Percentiles rank a stretch among this genome's conserved stretches.
These are phyloP conservation scores for Sungouiozyma intestinalis DNA, from an alignment of 805 yeast genomes.

Conservation along the genomic window DNA sequence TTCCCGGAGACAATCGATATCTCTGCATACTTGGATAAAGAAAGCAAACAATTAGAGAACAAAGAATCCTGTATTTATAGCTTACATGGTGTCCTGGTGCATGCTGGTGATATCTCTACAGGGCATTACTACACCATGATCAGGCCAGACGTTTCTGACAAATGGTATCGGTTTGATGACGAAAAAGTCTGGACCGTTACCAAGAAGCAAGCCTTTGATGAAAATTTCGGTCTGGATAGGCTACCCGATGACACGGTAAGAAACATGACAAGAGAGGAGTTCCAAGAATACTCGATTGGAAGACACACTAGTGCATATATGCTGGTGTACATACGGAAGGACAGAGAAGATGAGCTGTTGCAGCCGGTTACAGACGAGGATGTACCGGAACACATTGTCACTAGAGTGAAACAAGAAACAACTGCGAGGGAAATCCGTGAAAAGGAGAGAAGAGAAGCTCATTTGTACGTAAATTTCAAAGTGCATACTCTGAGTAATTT, in stretches of 20 bases:
- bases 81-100: constrained; percentile 90
- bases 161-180: constrained; percentile 92
- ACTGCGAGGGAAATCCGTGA: constrained; percentile 43
- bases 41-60: constrained; percentile 22
- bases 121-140: constrained; percentile 96
- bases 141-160: constrained; percentile 57
- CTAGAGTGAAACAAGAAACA: constrained; percentile 52
- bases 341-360: constrained; percentile 45
- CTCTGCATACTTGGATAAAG: constrained; percentile 62
- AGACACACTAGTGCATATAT: constrained; percentile 93
- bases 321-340: constrained; percentile 82
- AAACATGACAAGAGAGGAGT: constrained; percentile 46
- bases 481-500: constrained; percentile 47
- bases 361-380: constrained; percentile 44
- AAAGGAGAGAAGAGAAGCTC: constrained; percentile 63
- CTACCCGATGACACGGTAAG: constrained; percentile 39
- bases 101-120: constrained; percentile 88
- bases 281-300: constrained; percentile 52
- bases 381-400: constrained; percentile 60
- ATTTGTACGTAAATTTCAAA: constrained; percentile 46
- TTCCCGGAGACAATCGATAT: constrained; percentile 78
- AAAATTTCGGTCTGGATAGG: constrained; percentile 78
- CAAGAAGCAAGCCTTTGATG: constrained; percentile 75
- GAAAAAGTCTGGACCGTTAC: constrained; percentile 88
- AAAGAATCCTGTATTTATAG: constrained; percentile 40